phyloP scores from a whole-genome alignment of 768 basidiomycete genomes.

The Rhodotorula taiwanensis region DNA sequence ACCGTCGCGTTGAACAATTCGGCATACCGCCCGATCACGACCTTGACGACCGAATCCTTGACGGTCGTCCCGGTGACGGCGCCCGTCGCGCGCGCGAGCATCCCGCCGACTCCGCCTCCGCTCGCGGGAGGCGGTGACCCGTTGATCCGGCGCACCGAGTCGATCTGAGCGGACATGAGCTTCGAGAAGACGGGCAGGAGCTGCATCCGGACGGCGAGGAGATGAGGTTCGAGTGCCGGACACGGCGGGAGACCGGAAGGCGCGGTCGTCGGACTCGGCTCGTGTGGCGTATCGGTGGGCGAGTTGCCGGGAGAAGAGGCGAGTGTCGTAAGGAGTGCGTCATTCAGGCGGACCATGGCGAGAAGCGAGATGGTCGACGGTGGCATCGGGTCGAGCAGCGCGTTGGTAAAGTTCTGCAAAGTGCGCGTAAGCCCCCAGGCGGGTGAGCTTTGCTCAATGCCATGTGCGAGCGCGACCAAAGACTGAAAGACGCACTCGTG shows the following conservation, averaged over 20 bases:
- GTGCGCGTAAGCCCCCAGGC: background rate
- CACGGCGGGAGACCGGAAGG: slow-evolving; percentile 52
- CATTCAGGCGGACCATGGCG: slow-evolving; percentile 84
- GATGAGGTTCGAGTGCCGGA: slow-evolving; percentile 69
- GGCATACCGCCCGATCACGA: slow-evolving; percentile 68
- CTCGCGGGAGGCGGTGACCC: slow-evolving; percentile 54
- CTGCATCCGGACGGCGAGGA: slow-evolving; percentile 70
- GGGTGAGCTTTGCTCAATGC: background rate
- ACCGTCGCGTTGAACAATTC: slow-evolving; percentile 75
- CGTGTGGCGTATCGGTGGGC: background rate
- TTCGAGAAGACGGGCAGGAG: slow-evolving; percentile 95
- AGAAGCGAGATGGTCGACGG: slow-evolving; percentile 72
- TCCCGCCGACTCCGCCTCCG: slow-evolving; percentile 54
- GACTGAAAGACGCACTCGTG: slow-evolving; percentile 44
- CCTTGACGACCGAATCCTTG: slow-evolving; percentile 62
- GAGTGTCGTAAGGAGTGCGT: slow-evolving; percentile 66
- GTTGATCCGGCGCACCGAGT: slow-evolving; percentile 71
- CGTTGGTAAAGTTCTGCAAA: slow-evolving; percentile 62
- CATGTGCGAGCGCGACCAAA: background rate
- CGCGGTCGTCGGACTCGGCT: background rate
- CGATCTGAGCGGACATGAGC: slow-evolving; percentile 73
- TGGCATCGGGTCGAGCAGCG: slow-evolving; percentile 57
- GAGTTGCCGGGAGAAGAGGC: slow-evolving; percentile 72
- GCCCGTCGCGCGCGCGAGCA: slow-evolving; percentile 47
- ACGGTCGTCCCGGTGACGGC: slow-evolving; percentile 46